A percentile compares a stretch with the other conserved stretches of the same genome.
Evolutionary conservation across 164 flowering plant genomes (phyloP).

Genomic region (Annona squamosa): DNA sequence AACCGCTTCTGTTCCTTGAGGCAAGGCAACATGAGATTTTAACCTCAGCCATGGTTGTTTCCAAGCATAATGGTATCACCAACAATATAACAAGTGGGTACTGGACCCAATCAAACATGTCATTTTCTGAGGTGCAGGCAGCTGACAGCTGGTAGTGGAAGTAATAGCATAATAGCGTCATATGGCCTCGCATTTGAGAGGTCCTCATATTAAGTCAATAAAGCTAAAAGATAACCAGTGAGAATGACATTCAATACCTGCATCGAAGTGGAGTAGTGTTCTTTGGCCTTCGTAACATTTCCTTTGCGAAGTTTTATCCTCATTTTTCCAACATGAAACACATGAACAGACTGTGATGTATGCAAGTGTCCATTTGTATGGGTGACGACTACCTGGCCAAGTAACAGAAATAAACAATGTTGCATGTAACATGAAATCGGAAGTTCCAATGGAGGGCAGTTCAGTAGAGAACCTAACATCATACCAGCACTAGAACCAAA

Average conservation of each 20-base stretch:
- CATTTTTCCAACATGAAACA: conserved; percentile 88
- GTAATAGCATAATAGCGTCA: background rate
- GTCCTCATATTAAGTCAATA: background rate
- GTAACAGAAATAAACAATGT: background rate
- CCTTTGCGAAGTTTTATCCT: conserved; percentile 90
- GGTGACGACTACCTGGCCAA: conserved; percentile 70
- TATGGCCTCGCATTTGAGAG: background rate
- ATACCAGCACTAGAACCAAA: too few species aligned
- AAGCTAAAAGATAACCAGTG: background rate
- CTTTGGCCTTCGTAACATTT: conserved; percentile 70
- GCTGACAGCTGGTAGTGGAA: background rate
- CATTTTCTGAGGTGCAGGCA: too few species aligned
- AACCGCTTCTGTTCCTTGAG: too few species aligned
- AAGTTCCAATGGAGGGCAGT: too few species aligned
- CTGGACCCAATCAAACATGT: too few species aligned
- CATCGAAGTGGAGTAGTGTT: conserved; percentile 69
- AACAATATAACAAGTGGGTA: too few species aligned
- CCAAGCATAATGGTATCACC: too few species aligned
- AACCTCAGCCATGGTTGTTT: too few species aligned
- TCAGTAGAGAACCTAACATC: too few species aligned
- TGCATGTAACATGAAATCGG: too few species aligned
- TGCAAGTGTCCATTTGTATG: conserved; percentile 75
- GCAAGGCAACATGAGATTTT: too few species aligned
- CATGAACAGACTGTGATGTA: conserved; percentile 66
- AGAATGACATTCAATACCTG: conserved; percentile 30